Percentiles rank a stretch among this genome's conserved stretches.
These are phyloP conservation scores for Baudoinia panamericana DNA, from an alignment of 495 filamentous ascomycete species.

Conservation along the genomic window DNA sequence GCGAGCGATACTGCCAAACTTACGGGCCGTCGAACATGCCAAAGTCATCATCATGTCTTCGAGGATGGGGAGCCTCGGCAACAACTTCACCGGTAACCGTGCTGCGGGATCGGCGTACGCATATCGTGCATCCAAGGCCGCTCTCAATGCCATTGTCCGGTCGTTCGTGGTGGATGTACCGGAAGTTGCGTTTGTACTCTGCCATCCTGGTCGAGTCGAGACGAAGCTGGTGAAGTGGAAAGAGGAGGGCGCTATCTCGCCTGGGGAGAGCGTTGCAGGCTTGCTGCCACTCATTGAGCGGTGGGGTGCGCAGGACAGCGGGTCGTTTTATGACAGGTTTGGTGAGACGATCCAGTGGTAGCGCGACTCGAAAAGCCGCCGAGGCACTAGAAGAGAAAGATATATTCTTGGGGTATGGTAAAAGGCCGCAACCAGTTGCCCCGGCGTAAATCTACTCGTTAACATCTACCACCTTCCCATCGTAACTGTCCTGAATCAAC, in stretches of 20 bases:
- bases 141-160: conserved; percentile 26
- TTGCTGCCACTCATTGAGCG: conserved; percentile 27
- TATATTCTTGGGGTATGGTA: too few species aligned
- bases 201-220: conserved; percentile 32
- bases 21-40: conserved; percentile 4
- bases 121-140: conserved; percentile 30
- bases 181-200: conserved; percentile 19
- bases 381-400: too few species aligned
- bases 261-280: conserved; percentile 28
- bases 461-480: conserved; percentile 14
- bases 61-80: conserved; percentile 24
- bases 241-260: conserved; percentile 32
- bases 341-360: conserved; percentile 30
- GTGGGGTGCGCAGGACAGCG: conserved; percentile 21
- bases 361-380: conserved; percentile 1
- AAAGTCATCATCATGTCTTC: conserved; percentile 30
- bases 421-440: too few species aligned
- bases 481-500: conserved; percentile 20
- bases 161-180: conserved; percentile 27
- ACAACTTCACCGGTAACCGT: conserved; percentile 16
- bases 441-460: too few species aligned
- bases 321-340: conserved; percentile 31
- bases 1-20: conserved; percentile 22
- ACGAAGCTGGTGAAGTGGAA: conserved; percentile 29
- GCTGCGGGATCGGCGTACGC: conserved; percentile 25